Evolutionary conservation across 345 rosid species (phyloP).

Genomic region (Moricandia moricandioides): DNA sequence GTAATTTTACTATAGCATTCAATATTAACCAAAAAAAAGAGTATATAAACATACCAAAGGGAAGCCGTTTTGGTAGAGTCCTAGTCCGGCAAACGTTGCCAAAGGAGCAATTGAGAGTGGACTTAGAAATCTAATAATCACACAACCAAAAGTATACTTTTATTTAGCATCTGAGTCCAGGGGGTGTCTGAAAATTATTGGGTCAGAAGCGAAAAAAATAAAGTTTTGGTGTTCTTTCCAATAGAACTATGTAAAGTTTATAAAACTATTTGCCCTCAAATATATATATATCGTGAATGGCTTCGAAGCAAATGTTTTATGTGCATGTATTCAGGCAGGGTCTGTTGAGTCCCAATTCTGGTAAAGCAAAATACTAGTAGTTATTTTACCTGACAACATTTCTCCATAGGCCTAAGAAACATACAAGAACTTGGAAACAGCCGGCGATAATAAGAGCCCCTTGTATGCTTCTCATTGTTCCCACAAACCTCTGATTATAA

Average conservation of each 20-base stretch:
- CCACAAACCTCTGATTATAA: constrained; percentile 46
- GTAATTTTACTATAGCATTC: not conserved
- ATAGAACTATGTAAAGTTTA: no score
- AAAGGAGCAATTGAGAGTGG: constrained; percentile 71
- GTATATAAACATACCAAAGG: constrained; percentile 47
- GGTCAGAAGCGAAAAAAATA: no score
- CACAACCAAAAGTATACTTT: not conserved
- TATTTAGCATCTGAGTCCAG: not conserved
- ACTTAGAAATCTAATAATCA: constrained; percentile 51
- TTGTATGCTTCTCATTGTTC: constrained; percentile 68
- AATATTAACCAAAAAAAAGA: not conserved
- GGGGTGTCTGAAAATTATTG: no score
- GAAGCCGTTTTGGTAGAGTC: constrained; percentile 69
- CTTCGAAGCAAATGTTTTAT: no score
- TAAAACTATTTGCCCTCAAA: no score
- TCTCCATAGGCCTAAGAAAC: constrained; percentile 71
- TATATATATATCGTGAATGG: no score
- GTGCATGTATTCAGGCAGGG: no score
- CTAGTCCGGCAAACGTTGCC: constrained; percentile 61
- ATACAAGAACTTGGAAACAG: constrained; percentile 59
- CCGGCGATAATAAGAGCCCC: constrained; percentile 60
- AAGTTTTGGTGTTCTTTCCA: no score
- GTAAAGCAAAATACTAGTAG: not conserved
- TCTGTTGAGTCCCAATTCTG: no score
- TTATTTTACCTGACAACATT: constrained; percentile 34